Base-by-base conservation (phyloP, 192 early-diverging fungal species). In the Mortierella claussenii region DNA sequence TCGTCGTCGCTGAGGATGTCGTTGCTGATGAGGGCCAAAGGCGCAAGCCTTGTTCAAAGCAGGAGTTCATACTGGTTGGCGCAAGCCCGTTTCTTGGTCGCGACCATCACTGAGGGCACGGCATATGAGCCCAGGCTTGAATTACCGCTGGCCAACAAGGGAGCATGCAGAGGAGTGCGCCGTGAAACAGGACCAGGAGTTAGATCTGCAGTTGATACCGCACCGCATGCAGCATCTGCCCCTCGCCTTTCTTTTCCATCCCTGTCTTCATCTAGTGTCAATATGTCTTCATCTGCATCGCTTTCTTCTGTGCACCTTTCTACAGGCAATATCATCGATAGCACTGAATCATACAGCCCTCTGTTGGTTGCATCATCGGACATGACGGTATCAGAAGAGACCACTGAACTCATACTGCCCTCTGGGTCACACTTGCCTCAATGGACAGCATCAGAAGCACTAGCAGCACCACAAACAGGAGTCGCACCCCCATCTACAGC, bases 41-140 rank as follows among this genome's bases (percentile, higher is more conserved):
- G 18, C 23, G 0, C 58, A 18, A 18, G 42, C 9, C 44, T 49
- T 30, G 46, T 49, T 1, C 63, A 60, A 21, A 60, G 33, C 30
- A 47, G 71, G 1, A 55, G 64, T n/a, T 37, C 46, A 4, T 75
- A 66, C 23, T 75, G 71, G 71, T 34, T 36, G 33, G 62, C 63
- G 28, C 71, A 75, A 34, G 71, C 63, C 1, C 30, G 49, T 12
- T 55, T 48, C 21, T 50, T 75, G 57, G 71, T 75, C 3, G 51
- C 43, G 33, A 48, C 52, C 24, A 75, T 75, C 26, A 42, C 45
- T 17, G 63, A 47, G n/a, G 71, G 58, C 2, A 75, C 71, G 1
- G 21, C 27, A 28, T 75, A 55, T 60, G 71, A 65, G 45, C 58
- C 63, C 37, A 59, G 42, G 28, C 18, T 40, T 17, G 63, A 60